Conservation (phyloP, 345 rosid species). For the Aquilaria yunnanensis region DNA sequence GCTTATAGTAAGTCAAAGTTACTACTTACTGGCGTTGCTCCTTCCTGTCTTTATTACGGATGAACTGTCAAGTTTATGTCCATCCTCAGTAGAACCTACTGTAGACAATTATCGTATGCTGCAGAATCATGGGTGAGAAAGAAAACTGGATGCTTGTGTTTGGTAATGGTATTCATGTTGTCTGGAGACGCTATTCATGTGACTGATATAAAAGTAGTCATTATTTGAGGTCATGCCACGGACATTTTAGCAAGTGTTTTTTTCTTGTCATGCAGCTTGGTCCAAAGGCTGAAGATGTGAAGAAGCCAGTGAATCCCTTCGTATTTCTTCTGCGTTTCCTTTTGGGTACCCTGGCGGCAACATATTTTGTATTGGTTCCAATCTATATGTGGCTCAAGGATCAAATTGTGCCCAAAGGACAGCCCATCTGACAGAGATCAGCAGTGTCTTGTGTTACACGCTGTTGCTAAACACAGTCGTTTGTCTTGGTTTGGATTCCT, state of each 20-base stretch:
- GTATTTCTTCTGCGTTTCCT: conserved; percentile 62
- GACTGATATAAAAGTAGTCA: background rate
- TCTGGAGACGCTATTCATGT: background rate
- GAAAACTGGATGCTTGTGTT: background rate
- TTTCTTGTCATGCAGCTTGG: conserved; percentile 57
- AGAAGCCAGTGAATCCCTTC: conserved; percentile 61
- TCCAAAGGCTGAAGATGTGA: conserved; percentile 81
- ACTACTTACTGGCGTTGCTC: too few species aligned
- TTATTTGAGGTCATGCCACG: background rate
- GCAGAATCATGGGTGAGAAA: background rate
- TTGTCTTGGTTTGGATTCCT: background rate
- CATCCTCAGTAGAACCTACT: background rate
- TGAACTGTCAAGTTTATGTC: background rate
- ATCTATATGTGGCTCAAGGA: conserved; percentile 99
- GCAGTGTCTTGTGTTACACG: background rate
- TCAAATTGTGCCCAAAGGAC: conserved; percentile 74
- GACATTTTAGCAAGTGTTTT: background rate
- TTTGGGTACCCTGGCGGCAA: conserved; percentile 68
- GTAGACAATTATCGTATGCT: background rate
- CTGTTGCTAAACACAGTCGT: background rate
- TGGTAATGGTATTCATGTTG: background rate
- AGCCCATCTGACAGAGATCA: conserved; percentile 40
- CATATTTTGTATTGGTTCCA: conserved; percentile 78
- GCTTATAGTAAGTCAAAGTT: too few species aligned
- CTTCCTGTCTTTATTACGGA: too few species aligned